phyloP scores from a whole-genome alignment of 345 rosid species.

The Lagerstroemia speciosa region DNA sequence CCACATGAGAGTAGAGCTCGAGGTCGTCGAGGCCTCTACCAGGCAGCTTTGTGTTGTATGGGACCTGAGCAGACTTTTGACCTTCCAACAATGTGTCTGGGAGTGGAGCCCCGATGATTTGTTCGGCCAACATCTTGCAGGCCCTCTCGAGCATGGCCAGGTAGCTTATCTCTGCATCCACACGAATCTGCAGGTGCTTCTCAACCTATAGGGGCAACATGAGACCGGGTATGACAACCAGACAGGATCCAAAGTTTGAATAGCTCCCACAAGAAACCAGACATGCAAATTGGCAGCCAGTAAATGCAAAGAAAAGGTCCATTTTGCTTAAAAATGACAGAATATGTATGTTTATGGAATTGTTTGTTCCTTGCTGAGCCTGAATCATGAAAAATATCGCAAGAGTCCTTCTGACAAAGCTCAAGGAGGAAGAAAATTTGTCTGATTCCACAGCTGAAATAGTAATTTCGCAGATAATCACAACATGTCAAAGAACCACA shows the following conservation, averaged over 20 bases:
- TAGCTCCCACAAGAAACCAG: background rate
- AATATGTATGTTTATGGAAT: background rate
- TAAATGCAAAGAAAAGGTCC: background rate
- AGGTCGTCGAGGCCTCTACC: constrained; percentile 22
- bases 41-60: background rate
- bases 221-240: background rate
- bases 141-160: constrained; percentile 60
- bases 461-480: background rate
- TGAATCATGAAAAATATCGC: background rate
- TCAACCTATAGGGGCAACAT: constrained; percentile 29
- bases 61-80: background rate
- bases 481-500: background rate
- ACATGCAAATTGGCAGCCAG: background rate
- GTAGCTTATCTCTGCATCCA: constrained; percentile 53
- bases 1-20: constrained; percentile 24
- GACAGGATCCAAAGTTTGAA: background rate
- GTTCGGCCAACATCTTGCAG: constrained; percentile 60
- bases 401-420: background rate
- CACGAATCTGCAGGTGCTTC: constrained; percentile 57
- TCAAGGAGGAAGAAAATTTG: background rate
- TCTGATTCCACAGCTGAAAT: background rate
- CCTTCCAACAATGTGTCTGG: too few species aligned
- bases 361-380: background rate
- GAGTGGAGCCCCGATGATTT: constrained; percentile 36
- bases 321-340: too few species aligned